These are phyloP conservation scores for Candida gorgasii DNA, from an alignment of 805 yeast genomes.

Conservation along the genomic window DNA sequence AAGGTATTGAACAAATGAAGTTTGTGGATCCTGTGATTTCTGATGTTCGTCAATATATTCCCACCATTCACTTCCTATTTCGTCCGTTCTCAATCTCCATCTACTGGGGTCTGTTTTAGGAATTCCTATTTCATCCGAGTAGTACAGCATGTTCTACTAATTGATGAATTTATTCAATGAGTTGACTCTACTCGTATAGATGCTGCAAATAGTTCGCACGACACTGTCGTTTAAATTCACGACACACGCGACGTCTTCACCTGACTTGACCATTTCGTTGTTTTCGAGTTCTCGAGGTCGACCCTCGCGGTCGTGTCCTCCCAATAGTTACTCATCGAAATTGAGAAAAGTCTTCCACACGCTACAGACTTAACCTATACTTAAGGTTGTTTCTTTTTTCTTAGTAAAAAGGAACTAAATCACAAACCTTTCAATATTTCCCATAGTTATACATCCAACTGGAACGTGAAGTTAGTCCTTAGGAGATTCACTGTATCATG, in stretches of 20 bases:
- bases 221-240: slow-evolving; percentile 1
- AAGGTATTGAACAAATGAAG: slow-evolving; percentile 57
- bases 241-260: neutral
- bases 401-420: slow-evolving; percentile 4
- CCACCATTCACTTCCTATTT: slow-evolving; percentile 83
- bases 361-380: neutral
- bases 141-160: neutral
- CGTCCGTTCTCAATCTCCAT: slow-evolving; percentile 76
- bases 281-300: neutral
- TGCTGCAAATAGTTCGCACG: slow-evolving; percentile 1
- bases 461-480: neutral
- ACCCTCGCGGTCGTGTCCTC: slow-evolving; percentile 4
- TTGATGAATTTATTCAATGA: neutral
- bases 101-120: slow-evolving; percentile 64
- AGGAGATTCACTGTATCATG: slow-evolving; percentile 6
- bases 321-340: slow-evolving; percentile 5
- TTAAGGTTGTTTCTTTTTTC: slow-evolving; percentile 4
- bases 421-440: slow-evolving; percentile 1
- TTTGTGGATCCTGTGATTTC: slow-evolving; percentile 46
- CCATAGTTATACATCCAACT: no score
- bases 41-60: slow-evolving; percentile 52
- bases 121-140: slow-evolving; percentile 71
- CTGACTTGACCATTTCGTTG: neutral
- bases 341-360: slow-evolving; percentile 6
- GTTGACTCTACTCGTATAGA: neutral